Evolutionary conservation across 164 flowering plant species (phyloP).

Genomic region (Aristolochia fimbriata): DNA sequence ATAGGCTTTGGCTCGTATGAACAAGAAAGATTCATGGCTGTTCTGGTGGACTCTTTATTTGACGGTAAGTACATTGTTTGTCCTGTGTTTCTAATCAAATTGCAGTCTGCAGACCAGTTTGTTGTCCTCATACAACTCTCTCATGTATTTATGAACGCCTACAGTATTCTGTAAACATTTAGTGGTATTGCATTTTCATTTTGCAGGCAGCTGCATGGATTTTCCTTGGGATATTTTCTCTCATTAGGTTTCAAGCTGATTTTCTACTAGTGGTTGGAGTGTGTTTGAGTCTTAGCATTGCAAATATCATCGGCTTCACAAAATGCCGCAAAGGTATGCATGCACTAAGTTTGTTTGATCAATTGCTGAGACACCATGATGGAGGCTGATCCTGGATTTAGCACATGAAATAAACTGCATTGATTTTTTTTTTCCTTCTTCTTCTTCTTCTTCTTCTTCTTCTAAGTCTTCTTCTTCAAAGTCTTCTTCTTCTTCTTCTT

Average conservation of each 20-base stretch:
- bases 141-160: too few relatives aligned
- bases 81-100: too few relatives aligned
- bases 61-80: slow-evolving; percentile 38
- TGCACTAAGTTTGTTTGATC: background rate
- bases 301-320: slow-evolving; percentile 92
- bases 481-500: too few relatives aligned
- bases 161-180: background rate
- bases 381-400: too few relatives aligned
- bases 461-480: too few relatives aligned
- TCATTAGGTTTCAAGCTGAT: slow-evolving; percentile 89
- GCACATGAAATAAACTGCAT: too few relatives aligned
- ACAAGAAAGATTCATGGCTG: slow-evolving; percentile 98
- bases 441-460: too few relatives aligned
- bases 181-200: background rate
- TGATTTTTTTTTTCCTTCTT: too few relatives aligned
- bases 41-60: slow-evolving; percentile 98
- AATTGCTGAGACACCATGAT: too few relatives aligned
- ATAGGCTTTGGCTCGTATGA: slow-evolving; percentile 88
- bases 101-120: too few relatives aligned
- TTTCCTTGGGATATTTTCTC: slow-evolving; percentile 77
- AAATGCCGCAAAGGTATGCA: slow-evolving; percentile 85
- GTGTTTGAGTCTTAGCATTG: slow-evolving; percentile 82
- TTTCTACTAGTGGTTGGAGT: slow-evolving; percentile 87
- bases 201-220: slow-evolving; percentile 82
- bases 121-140: too few relatives aligned